Evolutionary conservation across 805 yeast genomes (phyloP), one percentile per base, ranked within the genome.

Genomic region (Kuraishia hungarica): DNA sequence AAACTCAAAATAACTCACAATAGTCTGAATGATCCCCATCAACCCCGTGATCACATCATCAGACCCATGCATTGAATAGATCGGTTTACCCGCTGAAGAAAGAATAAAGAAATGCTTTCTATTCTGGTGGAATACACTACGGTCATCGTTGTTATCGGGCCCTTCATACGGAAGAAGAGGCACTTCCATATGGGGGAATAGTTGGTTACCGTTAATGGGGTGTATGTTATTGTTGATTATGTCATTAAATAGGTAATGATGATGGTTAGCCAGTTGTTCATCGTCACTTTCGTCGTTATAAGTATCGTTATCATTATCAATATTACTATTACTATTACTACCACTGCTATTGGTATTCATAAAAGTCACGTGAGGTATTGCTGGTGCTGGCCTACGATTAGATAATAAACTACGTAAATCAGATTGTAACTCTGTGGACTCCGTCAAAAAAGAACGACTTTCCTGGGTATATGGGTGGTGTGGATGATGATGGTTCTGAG

Each of bases 71-170:
- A 85, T 74, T 1, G 96, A 81, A 67, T 86, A 91, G 5, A 91
- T 85, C 1, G 96, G 96, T 65, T 91, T 91, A 0, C 97, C 97
- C 1, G 97, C 96, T 1, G 84, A 72, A 0, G 96, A 87, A 10
- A 91, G 72, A 2, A 91, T 80, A 61, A 89, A 86, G 63, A 86
- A 88, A 57, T 90, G 96, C 66, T 89, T 90, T 50, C 69, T 69
- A 26, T 67, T 65, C 2, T 59, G 50, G 46, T 73, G 67, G 57
- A 77, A 76, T 28, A 24, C 39, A 17, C 55, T 56, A 13, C 57
- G 49, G 26, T 50, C 49, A n/a, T 54, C 58, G 28, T 39, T 51
- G 7, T 55, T 54, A 48, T 59, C 58, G 23, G 50, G 21, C 2
- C 39, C 35, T 26, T 49, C 51, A n/a, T 35, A 35, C n/a, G 43